A percentile compares a stretch with the other conserved stretches of the same genome.
Conservation (phyloP, 2,329 filamentous ascomycete species). For the Trichoderma sp. region DNA sequence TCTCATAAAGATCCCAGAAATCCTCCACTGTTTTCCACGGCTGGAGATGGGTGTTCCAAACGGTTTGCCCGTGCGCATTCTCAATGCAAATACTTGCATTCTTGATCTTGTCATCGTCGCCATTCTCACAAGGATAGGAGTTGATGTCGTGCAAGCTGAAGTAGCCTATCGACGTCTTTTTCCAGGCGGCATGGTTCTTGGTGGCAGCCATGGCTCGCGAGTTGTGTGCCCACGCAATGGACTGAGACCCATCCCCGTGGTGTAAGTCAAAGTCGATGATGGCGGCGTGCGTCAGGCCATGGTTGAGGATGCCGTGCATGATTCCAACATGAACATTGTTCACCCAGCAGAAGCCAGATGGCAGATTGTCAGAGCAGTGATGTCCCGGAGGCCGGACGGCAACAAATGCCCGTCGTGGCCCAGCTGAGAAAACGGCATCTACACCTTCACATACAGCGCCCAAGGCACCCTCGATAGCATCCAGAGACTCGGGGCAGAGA, state of each 20-base stretch:
- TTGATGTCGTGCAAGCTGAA: slow-evolving; percentile 98
- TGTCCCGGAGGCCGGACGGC: slow-evolving; percentile 92
- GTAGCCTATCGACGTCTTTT: slow-evolving; percentile 88
- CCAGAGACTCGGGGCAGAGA: slow-evolving; percentile 79
- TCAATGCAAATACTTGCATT: slow-evolving; percentile 95
- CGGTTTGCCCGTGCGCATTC: slow-evolving; percentile 86
- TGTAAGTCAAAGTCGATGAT: slow-evolving; percentile 93
- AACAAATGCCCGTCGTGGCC: slow-evolving; percentile 80
- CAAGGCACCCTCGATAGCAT: slow-evolving; percentile 86
- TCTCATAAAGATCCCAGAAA: slow-evolving; percentile 87
- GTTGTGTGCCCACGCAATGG: slow-evolving; percentile 91
- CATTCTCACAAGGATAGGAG: slow-evolving; percentile 92
- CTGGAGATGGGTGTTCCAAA: slow-evolving; percentile 96
- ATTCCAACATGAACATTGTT: slow-evolving; percentile 99
- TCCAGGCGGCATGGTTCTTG: slow-evolving; percentile 73
- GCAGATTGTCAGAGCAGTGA: slow-evolving; percentile 86
- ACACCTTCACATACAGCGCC: slow-evolving; percentile 93
- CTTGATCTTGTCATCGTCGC: slow-evolving; percentile 90
- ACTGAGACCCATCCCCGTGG: slow-evolving; percentile 93
- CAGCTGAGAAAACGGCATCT: slow-evolving; percentile 72
- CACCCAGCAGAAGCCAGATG: slow-evolving; percentile 97
- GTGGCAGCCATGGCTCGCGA: slow-evolving; percentile 60
- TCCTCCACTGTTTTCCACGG: slow-evolving; percentile 79
- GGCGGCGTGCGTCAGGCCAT: slow-evolving; percentile 89
- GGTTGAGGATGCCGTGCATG: slow-evolving; percentile 78